Base-by-base conservation (phyloP, 2,329 filamentous ascomycete species). In the Alternaria triticimaculans region DNA sequence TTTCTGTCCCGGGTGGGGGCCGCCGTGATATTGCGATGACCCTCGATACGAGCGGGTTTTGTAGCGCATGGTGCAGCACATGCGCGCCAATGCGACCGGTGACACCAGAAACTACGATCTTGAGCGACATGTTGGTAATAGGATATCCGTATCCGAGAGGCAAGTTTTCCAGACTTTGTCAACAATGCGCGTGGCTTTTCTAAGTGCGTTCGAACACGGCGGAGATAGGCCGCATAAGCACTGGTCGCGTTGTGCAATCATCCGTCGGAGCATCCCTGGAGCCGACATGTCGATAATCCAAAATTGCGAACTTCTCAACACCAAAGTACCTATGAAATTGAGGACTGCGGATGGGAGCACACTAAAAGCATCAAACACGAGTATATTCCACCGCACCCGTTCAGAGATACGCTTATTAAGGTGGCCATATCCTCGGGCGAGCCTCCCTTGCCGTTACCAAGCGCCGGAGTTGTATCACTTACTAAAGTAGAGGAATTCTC, bases 181-280 rank as follows among this genome's bases (percentile, higher is more conserved):
- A 48, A 37, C 44, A 54, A 33, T 30, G 54, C 54, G 25, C 37
- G 26, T 53, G 51, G 51, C 57, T 54, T 63, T 66, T 49, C 60
- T 56, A 64, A 46, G 43, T 59, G 58, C 33, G 25, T 30, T 60
- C 61, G 63, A 60, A 53, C 66, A 64, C 55, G 21, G 44, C 68
- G 68, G 70, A 72, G 63, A 71, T 73, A 68, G 50, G 57, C 41
- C 53, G 43, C 54, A 48, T 64, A 57, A 64, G 68, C 62, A 58
- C 51, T 58, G 50, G 60, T 50, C 64, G 60, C 60, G 51, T 49
- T 15, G 25, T 37, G 48, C 48, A 57, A 26, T 57, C 15, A 28
- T 49, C 55, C 28, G 44, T 43, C 65, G 64, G 61, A 14, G 57
- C 41, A 48, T 53, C 28, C 43, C 37, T 50, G 60, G 58, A 46